Evolutionary conservation across 164 flowering plant genomes (phyloP).

Genomic region (Cinnamomum micranthum): DNA sequence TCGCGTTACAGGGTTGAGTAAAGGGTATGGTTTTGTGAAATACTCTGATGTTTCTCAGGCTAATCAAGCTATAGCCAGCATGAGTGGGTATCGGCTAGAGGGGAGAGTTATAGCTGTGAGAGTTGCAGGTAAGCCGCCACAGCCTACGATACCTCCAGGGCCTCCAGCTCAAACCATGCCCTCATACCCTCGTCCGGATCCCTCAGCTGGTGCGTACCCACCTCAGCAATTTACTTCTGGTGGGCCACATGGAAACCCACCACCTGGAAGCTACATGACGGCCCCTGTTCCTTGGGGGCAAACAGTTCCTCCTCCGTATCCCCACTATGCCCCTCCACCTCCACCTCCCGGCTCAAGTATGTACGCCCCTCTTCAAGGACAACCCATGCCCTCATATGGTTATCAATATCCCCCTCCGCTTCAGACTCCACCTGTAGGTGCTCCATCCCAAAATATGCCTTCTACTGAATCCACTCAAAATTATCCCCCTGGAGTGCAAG

Average conservation of each 20-base stretch:
- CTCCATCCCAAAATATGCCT: constrained; percentile 37
- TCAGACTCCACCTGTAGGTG: constrained; percentile 46
- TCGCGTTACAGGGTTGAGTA: constrained; percentile 28
- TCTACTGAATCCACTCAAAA: constrained; percentile 56
- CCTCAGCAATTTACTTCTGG: constrained; percentile 72
- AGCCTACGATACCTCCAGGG: constrained; percentile 69
- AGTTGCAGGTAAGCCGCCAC: constrained; percentile 65
- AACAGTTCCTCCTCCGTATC: constrained; percentile 51
- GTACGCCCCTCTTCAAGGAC: constrained; percentile 59
- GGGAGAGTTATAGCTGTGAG: constrained; percentile 38
- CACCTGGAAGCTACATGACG: constrained; percentile 50
- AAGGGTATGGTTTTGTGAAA: constrained; percentile 46
- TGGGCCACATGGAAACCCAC: constrained; percentile 45
- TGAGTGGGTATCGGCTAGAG: constrained; percentile 35
- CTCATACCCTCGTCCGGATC: constrained; percentile 49
- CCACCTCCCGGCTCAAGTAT: constrained; percentile 68
- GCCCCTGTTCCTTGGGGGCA: constrained; percentile 89
- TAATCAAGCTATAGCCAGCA: constrained; percentile 22
- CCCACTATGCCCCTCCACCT: constrained; percentile 45
- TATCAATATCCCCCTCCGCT: constrained; percentile 56
- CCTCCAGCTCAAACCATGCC: constrained; percentile 62
- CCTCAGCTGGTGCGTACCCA: constrained; percentile 56
- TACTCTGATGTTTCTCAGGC: constrained; percentile 31
- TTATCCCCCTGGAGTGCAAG: constrained; percentile 61
- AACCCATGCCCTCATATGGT: constrained; percentile 58